Evolutionary conservation across 805 yeast genomes (phyloP).

Genomic region (Zygoascus tannicola): DNA sequence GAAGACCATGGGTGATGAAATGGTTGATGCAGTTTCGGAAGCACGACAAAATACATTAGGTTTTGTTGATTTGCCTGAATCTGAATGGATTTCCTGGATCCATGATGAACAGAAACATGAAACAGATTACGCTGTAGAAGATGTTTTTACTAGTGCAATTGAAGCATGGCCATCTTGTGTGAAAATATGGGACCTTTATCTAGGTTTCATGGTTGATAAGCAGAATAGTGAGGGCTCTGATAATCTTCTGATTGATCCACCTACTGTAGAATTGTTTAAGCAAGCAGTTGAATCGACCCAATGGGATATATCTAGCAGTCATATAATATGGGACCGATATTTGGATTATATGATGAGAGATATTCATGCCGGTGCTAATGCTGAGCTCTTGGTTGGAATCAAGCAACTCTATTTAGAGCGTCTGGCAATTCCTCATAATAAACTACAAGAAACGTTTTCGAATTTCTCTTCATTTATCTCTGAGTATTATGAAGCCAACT

Average conservation of each 20-base stretch:
- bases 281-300: constrained; percentile 8
- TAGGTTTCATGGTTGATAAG: background rate
- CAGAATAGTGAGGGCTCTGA: background rate
- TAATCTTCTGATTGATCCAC: no score
- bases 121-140: background rate
- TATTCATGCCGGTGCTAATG: background rate
- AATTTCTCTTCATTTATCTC: constrained; percentile 23
- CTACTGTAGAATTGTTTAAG: background rate
- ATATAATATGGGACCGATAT: constrained; percentile 17
- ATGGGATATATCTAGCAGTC: constrained; percentile 13
- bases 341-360: constrained; percentile 8
- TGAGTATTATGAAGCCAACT: constrained; percentile 14
- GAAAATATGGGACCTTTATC: constrained; percentile 4
- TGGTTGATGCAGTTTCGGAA: background rate
- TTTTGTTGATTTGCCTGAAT: constrained; percentile 3
- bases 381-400: background rate
- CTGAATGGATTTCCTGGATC: constrained; percentile 8
- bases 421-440: constrained; percentile 20
- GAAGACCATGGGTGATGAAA: background rate
- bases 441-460: constrained; percentile 21
- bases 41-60: background rate
- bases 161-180: constrained; percentile 8
- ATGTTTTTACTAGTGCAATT: constrained; percentile 2
- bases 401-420: constrained; percentile 17
- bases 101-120: constrained; percentile 1